Evolutionary conservation across 129 eudicot species (phyloP).

Genomic region (Cynara cardunculus): DNA sequence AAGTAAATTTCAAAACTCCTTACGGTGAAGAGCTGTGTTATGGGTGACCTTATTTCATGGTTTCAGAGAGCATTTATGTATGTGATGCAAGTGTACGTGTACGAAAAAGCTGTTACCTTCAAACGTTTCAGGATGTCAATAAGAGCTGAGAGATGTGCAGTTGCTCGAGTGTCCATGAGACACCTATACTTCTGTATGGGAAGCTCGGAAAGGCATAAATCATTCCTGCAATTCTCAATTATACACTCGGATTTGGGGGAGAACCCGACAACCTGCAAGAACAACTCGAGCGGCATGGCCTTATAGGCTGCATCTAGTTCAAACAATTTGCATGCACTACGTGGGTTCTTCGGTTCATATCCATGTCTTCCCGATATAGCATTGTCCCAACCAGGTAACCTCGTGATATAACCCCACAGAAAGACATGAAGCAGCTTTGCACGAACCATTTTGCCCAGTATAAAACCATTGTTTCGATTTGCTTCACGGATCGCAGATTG

Average conservation of each 20-base stretch:
- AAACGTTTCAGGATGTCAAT: conserved; percentile 67
- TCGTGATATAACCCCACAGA: conserved; percentile 65
- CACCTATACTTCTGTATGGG: conserved; percentile 53
- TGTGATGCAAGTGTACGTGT: too few relatives aligned
- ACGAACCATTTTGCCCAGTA: conserved; percentile 83
- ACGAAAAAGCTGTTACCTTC: conserved; percentile 51
- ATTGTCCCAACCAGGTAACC: conserved; percentile 53
- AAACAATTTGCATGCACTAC: conserved; percentile 59
- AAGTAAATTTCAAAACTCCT: not conserved
- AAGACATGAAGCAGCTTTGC: conserved; percentile 65
- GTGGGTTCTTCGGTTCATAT: conserved; percentile 52
- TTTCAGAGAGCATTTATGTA: too few relatives aligned
- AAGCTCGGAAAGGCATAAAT: conserved; percentile 76
- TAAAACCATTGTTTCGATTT: conserved; percentile 80
- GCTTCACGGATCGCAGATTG: conserved; percentile 48
- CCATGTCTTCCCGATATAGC: conserved; percentile 37
- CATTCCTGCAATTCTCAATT: conserved; percentile 68
- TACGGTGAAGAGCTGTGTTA: too few relatives aligned
- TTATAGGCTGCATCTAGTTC: conserved; percentile 56
- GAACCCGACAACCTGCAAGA: conserved; percentile 81
- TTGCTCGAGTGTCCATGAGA: conserved; percentile 76
- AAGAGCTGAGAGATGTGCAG: conserved; percentile 64
- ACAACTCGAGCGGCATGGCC: conserved; percentile 90
- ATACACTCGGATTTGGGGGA: conserved; percentile 46
- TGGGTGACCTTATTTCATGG: too few relatives aligned